Percentiles rank a stretch among this genome's conserved stretches.
phyloP scores from a whole-genome alignment of 805 yeast genomes.

The Pichia eremophila region DNA sequence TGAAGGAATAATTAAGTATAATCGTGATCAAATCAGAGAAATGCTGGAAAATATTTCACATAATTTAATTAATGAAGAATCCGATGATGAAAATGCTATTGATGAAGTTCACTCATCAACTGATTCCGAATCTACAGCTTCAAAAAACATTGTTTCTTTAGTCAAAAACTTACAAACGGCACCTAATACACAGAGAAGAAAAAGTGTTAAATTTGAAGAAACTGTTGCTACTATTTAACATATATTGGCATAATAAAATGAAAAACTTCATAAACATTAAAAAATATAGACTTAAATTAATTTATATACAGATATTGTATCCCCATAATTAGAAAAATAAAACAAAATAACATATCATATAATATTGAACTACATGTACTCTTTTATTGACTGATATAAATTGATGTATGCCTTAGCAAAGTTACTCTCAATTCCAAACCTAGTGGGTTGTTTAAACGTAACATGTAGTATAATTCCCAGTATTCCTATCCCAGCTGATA shows the following conservation, averaged over 20 bases:
- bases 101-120: slow-evolving; percentile 2
- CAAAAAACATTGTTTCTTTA: slow-evolving; percentile 1
- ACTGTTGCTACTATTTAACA: slow-evolving; percentile 2
- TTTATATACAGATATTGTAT: no score
- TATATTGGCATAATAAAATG: no score
- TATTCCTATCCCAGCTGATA: slow-evolving; percentile 3
- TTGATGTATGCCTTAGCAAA: neutral
- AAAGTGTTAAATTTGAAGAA: slow-evolving; percentile 25
- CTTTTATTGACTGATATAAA: neutral
- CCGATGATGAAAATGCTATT: slow-evolving; percentile 4
- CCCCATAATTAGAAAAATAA: no score
- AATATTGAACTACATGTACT: neutral
- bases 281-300: no score
- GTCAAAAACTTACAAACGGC: slow-evolving; percentile 1
- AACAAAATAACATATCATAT: neutral
- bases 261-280: no score
- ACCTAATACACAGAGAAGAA: slow-evolving; percentile 11
- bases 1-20: slow-evolving; percentile 28
- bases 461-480: slow-evolving; percentile 1
- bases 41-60: slow-evolving; percentile 22
- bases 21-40: slow-evolving; percentile 25
- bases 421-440: slow-evolving; percentile 1
- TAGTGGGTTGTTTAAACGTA: neutral
- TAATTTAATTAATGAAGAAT: slow-evolving; percentile 10
- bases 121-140: neutral